phyloP scores from a whole-genome alignment of 805 yeast species.

The Cyberlindnera sargentensis region DNA sequence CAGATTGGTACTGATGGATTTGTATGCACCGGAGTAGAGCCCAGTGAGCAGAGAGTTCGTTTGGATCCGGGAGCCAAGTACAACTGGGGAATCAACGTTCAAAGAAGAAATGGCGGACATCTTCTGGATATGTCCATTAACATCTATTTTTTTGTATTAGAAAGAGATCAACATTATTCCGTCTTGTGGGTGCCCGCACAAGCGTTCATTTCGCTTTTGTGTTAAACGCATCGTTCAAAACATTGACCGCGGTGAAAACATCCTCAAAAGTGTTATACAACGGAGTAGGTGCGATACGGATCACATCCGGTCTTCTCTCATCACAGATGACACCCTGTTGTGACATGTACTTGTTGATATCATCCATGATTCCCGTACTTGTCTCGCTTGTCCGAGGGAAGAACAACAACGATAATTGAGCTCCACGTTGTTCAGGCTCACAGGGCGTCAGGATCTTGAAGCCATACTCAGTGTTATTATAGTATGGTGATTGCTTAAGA shows the following conservation, averaged over 20 bases:
- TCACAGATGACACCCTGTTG: constrained; percentile 69
- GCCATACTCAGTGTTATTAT: constrained; percentile 15
- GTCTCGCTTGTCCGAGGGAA: constrained; percentile 35
- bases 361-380: constrained; percentile 50
- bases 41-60: no score
- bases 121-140: no score
- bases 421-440: constrained; percentile 54
- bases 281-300: constrained; percentile 82
- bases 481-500: constrained; percentile 41
- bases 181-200: no score
- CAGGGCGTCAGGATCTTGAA: constrained; percentile 73
- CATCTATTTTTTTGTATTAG: no score
- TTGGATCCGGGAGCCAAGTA: no score
- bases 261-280: constrained; percentile 74
- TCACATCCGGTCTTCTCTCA: constrained; percentile 86
- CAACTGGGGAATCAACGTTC: no score
- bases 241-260: neutral
- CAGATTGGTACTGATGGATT: no score
- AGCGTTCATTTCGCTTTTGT: neutral
- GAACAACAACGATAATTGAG: constrained; percentile 76
- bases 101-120: no score
- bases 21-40: no score
- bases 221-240: neutral
- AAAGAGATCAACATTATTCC: no score
- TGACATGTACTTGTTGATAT: constrained; percentile 42